Percentiles rank a stretch among this genome's conserved stretches.
phyloP scores from a whole-genome alignment of 2,329 filamentous ascomycete genomes.

The Colletotrichum cuscutae region DNA sequence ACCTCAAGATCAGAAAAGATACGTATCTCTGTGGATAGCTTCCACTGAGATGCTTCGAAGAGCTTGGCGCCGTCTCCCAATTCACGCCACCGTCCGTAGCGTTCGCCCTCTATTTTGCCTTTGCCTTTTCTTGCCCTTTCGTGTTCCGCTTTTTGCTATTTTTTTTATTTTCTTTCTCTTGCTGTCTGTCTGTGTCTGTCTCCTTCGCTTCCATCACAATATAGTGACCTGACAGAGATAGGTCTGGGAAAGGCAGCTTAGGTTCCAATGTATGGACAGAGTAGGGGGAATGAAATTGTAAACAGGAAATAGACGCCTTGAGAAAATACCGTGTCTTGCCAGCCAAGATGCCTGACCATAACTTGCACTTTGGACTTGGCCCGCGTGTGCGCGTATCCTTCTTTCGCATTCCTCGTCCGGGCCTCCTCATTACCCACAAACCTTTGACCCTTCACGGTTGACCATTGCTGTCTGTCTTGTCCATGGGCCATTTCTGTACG shows the following conservation, averaged over 20 bases:
- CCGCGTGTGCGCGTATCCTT: slow-evolving; percentile 5
- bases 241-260: too few relatives aligned
- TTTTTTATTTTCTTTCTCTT: not conserved
- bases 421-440: slow-evolving; percentile 9
- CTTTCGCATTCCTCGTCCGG: slow-evolving; percentile 12
- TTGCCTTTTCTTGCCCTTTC: not conserved
- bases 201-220: not conserved
- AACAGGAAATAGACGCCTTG: not conserved
- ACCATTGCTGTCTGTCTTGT: not conserved
- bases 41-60: not conserved
- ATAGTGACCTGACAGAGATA: not conserved
- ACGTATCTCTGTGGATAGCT: not conserved
- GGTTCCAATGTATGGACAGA: too few relatives aligned
- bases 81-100: not conserved
- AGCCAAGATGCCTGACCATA: not conserved
- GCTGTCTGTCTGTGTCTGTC: not conserved
- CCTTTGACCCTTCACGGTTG: not conserved
- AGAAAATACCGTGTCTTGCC: not conserved
- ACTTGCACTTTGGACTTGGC: not conserved
- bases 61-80: slow-evolving; percentile 15
- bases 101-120: slow-evolving; percentile 19
- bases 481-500: not conserved
- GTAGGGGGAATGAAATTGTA: too few relatives aligned
- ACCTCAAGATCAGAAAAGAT: not conserved
- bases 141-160: slow-evolving; percentile 21